Conservation (phyloP, 179 eudicot species). For the Beta corolliflora region DNA sequence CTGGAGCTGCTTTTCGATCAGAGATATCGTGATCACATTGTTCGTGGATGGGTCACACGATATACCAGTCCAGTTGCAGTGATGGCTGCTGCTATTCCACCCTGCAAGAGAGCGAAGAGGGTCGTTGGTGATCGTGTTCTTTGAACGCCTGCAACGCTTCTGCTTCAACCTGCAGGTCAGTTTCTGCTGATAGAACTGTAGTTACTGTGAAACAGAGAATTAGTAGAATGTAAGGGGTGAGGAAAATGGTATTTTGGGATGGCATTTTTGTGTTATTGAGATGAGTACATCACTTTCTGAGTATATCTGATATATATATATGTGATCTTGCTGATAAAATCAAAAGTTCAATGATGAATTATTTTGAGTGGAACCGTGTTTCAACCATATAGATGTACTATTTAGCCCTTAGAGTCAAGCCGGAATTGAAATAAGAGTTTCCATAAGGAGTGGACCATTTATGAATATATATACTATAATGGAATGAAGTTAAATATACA, state of each 20-base stretch:
- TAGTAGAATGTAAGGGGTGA: background rate
- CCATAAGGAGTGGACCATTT: too few relatives aligned
- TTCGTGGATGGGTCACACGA: constrained; percentile 43
- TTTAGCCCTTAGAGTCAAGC: background rate
- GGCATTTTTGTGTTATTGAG: constrained; percentile 9
- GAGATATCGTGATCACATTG: constrained; percentile 46
- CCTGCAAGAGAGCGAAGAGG: constrained; percentile 52
- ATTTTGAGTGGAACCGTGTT: background rate
- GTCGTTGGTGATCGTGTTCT: constrained; percentile 51
- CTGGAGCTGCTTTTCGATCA: constrained; percentile 45
- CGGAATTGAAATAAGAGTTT: background rate
- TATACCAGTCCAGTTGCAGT: constrained; percentile 86
- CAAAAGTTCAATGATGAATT: background rate
- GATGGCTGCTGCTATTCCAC: constrained; percentile 52
- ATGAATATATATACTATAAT: background rate
- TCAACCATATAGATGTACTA: background rate
- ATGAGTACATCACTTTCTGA: background rate
- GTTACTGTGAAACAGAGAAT: background rate
- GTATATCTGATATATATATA: background rate
- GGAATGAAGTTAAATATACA: background rate
- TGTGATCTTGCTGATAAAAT: background rate
- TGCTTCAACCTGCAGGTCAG: constrained; percentile 27
- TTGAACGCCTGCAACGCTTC: constrained; percentile 64
- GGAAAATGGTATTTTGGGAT: background rate
- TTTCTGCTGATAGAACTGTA: constrained; percentile 13